phyloP scores from a whole-genome alignment of 306 rosid species.

The Quercus ilex region DNA sequence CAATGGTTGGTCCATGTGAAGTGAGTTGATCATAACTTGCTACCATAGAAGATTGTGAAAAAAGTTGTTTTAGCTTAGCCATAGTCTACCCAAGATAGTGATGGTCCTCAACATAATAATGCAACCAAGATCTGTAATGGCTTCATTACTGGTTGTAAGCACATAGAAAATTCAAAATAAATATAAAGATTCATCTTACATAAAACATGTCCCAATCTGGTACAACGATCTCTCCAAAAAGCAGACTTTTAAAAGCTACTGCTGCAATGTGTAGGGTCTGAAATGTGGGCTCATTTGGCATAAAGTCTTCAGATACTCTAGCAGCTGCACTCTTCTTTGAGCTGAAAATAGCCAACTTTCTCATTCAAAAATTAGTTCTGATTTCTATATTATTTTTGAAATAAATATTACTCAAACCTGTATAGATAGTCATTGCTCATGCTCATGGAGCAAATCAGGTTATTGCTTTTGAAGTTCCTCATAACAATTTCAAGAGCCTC shows the following conservation, averaged over 20 bases:
- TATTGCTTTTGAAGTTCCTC: constrained; percentile 46
- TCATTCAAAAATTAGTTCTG: neutral
- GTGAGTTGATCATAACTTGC: too few species aligned
- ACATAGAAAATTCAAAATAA: neutral
- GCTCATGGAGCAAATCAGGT: constrained; percentile 60
- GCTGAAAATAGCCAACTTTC: constrained; percentile 24
- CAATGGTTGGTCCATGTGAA: too few species aligned
- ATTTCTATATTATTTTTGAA: neutral
- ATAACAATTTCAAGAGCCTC: constrained; percentile 57
- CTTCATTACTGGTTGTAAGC: too few species aligned
- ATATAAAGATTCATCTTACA: constrained; percentile 29
- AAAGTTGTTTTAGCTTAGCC: too few species aligned
- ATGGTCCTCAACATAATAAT: neutral
- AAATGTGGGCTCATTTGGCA: constrained; percentile 64
- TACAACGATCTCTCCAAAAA: constrained; percentile 62
- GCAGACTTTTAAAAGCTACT: constrained; percentile 70
- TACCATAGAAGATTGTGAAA: too few species aligned
- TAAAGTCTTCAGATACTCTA: constrained; percentile 77
- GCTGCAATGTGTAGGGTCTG: constrained; percentile 72
- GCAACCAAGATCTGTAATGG: neutral
- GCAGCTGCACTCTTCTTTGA: constrained; percentile 56
- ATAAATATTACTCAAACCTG: constrained; percentile 34
- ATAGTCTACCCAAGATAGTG: too few species aligned
- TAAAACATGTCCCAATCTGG: constrained; percentile 84
- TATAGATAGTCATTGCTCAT: constrained; percentile 54